Conservation (phyloP, 352 stramenopile species). For the Globisporangium alternatum region DNA sequence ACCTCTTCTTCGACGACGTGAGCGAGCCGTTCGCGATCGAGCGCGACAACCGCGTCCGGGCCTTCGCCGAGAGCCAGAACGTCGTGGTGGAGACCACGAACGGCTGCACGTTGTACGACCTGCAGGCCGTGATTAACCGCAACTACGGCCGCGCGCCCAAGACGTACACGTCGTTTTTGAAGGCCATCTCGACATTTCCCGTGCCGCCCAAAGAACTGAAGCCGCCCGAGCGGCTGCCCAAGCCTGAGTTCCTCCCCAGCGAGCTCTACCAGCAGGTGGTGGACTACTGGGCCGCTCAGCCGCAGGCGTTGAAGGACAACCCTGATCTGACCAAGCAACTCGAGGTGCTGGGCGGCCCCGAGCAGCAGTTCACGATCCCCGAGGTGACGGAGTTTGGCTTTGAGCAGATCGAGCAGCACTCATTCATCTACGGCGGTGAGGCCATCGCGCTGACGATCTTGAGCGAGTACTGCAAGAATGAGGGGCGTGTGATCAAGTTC, state of each 20-base stretch:
- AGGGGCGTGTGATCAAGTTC: conserved; percentile 91
- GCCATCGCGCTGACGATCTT: conserved; percentile 66
- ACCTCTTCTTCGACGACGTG: conserved; percentile 91
- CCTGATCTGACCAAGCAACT: conserved; percentile 32
- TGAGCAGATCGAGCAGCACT: conserved; percentile 43
- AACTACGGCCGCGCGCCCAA: conserved; percentile 58
- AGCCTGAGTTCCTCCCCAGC: conserved; percentile 36
- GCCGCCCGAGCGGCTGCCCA: conserved; percentile 40
- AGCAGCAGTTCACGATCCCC: conserved; percentile 64
- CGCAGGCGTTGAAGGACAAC: conserved; percentile 3
- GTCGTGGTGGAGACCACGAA: conserved; percentile 74
- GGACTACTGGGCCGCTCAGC: conserved; percentile 40
- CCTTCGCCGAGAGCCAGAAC: conserved; percentile 38
- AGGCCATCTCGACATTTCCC: conserved; percentile 48
- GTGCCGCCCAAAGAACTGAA: conserved; percentile 45
- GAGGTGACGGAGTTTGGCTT: conserved; percentile 69
- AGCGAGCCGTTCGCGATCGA: conserved; percentile 89
- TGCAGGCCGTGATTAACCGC: conserved; percentile 56
- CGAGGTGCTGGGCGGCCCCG: conserved; percentile 42
- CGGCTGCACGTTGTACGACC: conserved; percentile 71
- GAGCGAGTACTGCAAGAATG: conserved; percentile 66
- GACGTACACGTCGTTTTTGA: conserved; percentile 75
- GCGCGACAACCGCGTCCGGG: conserved; percentile 69
- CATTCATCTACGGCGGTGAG: conserved; percentile 75
- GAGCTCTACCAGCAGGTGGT: conserved; percentile 62